Evolutionary conservation across 2,329 filamentous ascomycete genomes (phyloP).

Genomic region (Zasmidium cellare): DNA sequence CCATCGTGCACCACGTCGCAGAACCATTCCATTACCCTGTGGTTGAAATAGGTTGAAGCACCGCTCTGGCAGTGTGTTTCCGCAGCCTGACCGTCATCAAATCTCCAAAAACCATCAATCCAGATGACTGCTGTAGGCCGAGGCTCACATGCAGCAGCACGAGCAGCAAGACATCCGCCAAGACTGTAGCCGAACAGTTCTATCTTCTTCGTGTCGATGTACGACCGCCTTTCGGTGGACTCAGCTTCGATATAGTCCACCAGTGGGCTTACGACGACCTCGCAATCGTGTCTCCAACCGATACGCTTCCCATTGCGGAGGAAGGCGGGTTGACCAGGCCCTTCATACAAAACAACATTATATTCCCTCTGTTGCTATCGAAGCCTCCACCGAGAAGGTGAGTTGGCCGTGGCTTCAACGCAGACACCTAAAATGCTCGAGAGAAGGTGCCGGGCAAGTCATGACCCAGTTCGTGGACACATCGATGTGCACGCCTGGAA

Average conservation of each 20-base stretch:
- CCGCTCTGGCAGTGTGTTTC: slow-evolving; percentile 14
- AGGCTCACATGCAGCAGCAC: slow-evolving; percentile 34
- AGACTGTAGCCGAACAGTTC: slow-evolving; percentile 32
- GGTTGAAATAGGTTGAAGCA: slow-evolving; percentile 2
- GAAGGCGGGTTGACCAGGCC: slow-evolving; percentile 34
- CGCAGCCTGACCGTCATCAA: slow-evolving; percentile 1
- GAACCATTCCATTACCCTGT: not conserved
- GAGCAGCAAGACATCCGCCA: slow-evolving; percentile 35
- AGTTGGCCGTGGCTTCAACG: slow-evolving; percentile 18
- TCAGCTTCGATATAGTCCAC: slow-evolving; percentile 31
- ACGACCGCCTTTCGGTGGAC: slow-evolving; percentile 7
- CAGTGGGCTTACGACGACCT: slow-evolving; percentile 32
- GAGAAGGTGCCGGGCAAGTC: slow-evolving; percentile 13
- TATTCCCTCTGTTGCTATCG: slow-evolving; percentile 35
- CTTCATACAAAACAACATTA: slow-evolving; percentile 36
- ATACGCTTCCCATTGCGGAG: slow-evolving; percentile 26
- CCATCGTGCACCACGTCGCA: not conserved
- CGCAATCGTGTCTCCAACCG: slow-evolving; percentile 35
- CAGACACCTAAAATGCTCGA: slow-evolving; percentile 5
- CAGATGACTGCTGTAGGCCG: slow-evolving; percentile 29
- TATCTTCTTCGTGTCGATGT: slow-evolving; percentile 29
- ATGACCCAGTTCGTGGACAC: slow-evolving; percentile 10
- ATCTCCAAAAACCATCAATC: slow-evolving; percentile 21
- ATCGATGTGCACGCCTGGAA: slow-evolving; percentile 18
- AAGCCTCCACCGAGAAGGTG: slow-evolving; percentile 30